phyloP scores from a whole-genome alignment of 768 basidiomycete species.

The Trametes meyenii region DNA sequence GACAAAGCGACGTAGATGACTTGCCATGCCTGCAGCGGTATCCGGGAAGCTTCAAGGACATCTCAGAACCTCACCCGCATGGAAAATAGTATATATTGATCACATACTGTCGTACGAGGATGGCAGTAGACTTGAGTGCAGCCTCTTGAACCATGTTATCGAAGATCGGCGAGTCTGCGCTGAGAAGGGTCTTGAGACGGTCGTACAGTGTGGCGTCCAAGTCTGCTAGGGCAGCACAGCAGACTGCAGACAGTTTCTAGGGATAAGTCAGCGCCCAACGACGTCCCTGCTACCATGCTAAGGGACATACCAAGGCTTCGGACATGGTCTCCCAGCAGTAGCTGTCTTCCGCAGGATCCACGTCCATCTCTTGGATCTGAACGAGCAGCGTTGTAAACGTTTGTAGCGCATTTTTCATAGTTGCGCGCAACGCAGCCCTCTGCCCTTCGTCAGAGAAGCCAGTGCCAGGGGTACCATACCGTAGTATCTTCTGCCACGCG shows the following conservation, averaged over 20 bases:
- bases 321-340: constrained; percentile 94
- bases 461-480: constrained; percentile 48
- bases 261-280: not conserved
- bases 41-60: constrained; percentile 67
- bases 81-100: not conserved
- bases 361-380: constrained; percentile 84
- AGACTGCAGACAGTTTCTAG: constrained; percentile 86
- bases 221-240: constrained; percentile 70
- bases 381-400: constrained; percentile 76
- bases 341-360: constrained; percentile 78
- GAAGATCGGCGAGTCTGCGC: constrained; percentile 77
- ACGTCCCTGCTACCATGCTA: not conserved
- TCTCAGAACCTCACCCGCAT: not conserved
- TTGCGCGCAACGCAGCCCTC: constrained; percentile 42
- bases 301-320: constrained; percentile 70
- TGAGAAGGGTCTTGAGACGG: constrained; percentile 73
- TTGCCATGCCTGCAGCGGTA: constrained; percentile 72
- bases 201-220: constrained; percentile 71
- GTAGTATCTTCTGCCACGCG: constrained; percentile 74
- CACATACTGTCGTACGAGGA: constrained; percentile 79
- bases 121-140: constrained; percentile 81
- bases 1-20: constrained; percentile 83
- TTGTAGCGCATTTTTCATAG: constrained; percentile 65
- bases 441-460: constrained; percentile 38
- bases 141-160: constrained; percentile 89